Evolutionary conservation across 768 basidiomycete genomes (phyloP).

Genomic region (Wakefieldia striispora): DNA sequence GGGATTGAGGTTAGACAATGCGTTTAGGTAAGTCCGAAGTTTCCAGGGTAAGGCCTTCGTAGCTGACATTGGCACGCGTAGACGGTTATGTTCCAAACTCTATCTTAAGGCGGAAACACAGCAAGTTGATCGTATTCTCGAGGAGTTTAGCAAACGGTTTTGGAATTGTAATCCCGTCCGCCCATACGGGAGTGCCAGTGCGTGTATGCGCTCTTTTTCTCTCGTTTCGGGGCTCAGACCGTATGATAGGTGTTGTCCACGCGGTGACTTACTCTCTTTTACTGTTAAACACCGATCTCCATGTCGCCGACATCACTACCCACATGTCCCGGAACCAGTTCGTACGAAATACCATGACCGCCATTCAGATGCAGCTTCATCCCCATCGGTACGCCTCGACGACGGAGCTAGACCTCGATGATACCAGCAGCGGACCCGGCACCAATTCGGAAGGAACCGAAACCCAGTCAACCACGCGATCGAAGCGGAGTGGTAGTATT

Average conservation of each 20-base stretch:
- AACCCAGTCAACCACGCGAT: slow-evolving; percentile 42
- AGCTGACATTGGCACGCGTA: slow-evolving; percentile 25
- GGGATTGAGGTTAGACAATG: slow-evolving; percentile 76
- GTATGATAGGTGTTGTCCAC: slow-evolving; percentile 78
- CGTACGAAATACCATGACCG: slow-evolving; percentile 85
- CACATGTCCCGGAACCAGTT: slow-evolving; percentile 94
- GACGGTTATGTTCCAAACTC: slow-evolving; percentile 86
- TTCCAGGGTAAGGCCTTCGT: neutral
- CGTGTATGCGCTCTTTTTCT: slow-evolving; percentile 27
- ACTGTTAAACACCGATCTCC: slow-evolving; percentile 94
- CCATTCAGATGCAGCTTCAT: slow-evolving; percentile 77
- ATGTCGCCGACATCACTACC: slow-evolving; percentile 84
- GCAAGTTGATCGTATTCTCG: slow-evolving; percentile 95
- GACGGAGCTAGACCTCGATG: slow-evolving; percentile 66
- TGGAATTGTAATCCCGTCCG: slow-evolving; percentile 86
- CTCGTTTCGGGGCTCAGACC: neutral
- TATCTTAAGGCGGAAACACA: slow-evolving; percentile 96
- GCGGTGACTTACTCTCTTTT: slow-evolving; percentile 91
- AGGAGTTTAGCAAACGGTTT: slow-evolving; percentile 86
- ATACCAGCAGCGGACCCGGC: slow-evolving; percentile 57
- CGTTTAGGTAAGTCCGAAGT: slow-evolving; percentile 66
- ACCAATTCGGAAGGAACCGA: slow-evolving; percentile 58
- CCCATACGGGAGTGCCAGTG: slow-evolving; percentile 83
- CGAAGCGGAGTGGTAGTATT: slow-evolving; percentile 80
- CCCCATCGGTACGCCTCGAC: slow-evolving; percentile 53